Base-by-base conservation (phyloP, 257 asterid species). In the Scutellaria galericulata region DNA sequence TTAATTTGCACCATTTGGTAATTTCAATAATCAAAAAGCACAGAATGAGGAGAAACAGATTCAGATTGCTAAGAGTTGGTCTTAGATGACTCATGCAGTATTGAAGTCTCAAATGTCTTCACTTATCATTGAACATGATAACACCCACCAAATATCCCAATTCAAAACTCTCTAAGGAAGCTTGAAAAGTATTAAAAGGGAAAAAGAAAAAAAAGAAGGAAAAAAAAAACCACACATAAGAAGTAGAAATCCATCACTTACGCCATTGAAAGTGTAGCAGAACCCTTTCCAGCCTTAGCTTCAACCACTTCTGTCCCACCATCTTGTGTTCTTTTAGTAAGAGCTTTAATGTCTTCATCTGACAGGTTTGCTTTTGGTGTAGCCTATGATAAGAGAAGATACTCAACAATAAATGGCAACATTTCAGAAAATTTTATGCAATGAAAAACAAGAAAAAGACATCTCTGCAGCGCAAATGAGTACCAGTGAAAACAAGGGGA, bases 201-300 rank as follows among this genome's bases (percentile, higher is more conserved):
- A 31, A 27, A 31, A 5, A n/a, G 7, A 24, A 14, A 39, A 6
- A 37, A 59, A 5, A 39, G 15, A 13, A 61, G 18, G 5, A 13
- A 31, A 4, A 31, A 31, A 13, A 31, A 4, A 31, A 31, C 4
- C 37, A 53, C 59, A 63, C 18, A 40, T 40, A 72, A 37, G 42
- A 59, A 39, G 35, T 56, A 24, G n/a, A 56, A 56, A 7, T 73
- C 4, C 27, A 14, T 45, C 50, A 73, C 78, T 64, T 64, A 73
- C 78, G 78, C 72, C 78, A 73, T 73, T 11, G 78, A 73, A 64
- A 73, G 78, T 10, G 78, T 73, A 78, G 98, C 98, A 66, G 98
- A 96, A 75, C 97, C 98, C 83, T 92, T 92, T 75, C 98, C 98
- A 77, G 98, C 99, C 86, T 94, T 94, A 39, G 99, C 99, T 81